These are phyloP conservation scores for Pseudogymnoascus sp. DNA, from an alignment of 2,329 filamentous ascomycete species.

Conservation along the genomic window DNA sequence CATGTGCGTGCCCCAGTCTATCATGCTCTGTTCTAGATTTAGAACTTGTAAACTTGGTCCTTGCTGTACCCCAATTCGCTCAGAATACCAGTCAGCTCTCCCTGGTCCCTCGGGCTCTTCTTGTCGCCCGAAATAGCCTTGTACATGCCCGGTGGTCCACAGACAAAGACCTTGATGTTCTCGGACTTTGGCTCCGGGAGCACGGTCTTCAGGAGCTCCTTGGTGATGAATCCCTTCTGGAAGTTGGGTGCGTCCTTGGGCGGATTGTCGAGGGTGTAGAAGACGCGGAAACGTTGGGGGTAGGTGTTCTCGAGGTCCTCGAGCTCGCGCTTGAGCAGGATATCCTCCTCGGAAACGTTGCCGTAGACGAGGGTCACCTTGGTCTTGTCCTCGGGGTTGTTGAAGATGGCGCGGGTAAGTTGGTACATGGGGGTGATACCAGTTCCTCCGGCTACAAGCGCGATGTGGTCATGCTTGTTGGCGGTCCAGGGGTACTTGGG, in stretches of 20 bases:
- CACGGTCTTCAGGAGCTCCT: slow-evolving; percentile 91
- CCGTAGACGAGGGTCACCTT: slow-evolving; percentile 94
- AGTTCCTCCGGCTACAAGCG: slow-evolving; percentile 84
- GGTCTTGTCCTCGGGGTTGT: slow-evolving; percentile 92
- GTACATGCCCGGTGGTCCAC: slow-evolving; percentile 87
- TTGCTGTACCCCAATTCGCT: slow-evolving; percentile 76
- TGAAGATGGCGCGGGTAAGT: slow-evolving; percentile 84
- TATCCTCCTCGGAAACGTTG: slow-evolving; percentile 83
- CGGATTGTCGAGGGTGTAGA: slow-evolving; percentile 85
- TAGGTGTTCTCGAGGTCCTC: slow-evolving; percentile 87
- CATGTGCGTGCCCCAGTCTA: neutral
- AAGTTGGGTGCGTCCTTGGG: slow-evolving; percentile 65
- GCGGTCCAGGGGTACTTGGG: slow-evolving; percentile 84
- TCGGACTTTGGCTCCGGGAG: slow-evolving; percentile 84
- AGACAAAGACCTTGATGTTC: slow-evolving; percentile 95
- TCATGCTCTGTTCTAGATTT: slow-evolving; percentile 22
- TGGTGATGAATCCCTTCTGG: slow-evolving; percentile 72
- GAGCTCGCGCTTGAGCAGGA: slow-evolving; percentile 80
- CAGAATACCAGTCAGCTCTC: slow-evolving; percentile 70
- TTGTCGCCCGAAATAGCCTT: slow-evolving; percentile 86
- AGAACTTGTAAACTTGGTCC: slow-evolving; percentile 97
- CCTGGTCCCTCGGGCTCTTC: slow-evolving; percentile 89
- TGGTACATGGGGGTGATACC: slow-evolving; percentile 99
- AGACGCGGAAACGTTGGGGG: slow-evolving; percentile 88
- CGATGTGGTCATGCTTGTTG: slow-evolving; percentile 92